phyloP scores from a whole-genome alignment of 768 basidiomycete genomes.

The Tylopilus rubrobrunneus region DNA sequence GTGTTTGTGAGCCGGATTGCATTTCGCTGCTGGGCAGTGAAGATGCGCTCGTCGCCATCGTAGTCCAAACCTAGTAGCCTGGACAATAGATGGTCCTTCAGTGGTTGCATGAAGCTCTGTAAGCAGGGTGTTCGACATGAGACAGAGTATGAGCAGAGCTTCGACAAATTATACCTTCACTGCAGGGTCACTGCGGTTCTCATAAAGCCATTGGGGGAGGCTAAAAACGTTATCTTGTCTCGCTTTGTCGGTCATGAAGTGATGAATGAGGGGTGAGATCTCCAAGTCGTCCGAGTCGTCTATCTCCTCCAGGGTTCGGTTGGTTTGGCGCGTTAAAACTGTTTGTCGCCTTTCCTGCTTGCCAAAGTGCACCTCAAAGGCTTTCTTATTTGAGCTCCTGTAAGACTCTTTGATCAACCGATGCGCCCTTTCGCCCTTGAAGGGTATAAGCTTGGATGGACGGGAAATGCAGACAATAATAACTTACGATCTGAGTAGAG shows the following conservation, averaged over 20 bases:
- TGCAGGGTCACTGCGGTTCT: conserved; percentile 13
- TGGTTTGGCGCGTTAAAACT: no score
- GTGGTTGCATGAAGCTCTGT: background rate
- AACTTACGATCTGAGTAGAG: no score
- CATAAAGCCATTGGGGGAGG: background rate
- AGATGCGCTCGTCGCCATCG: conserved; percentile 6
- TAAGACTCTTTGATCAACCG: conserved; percentile 25
- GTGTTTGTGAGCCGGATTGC: background rate
- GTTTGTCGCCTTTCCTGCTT: conserved; percentile 6
- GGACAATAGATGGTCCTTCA: background rate
- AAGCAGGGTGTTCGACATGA: no score
- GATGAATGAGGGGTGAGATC: background rate
- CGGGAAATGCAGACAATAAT: no score
- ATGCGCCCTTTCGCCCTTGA: background rate
- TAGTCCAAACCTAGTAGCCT: background rate
- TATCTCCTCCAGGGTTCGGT: no score
- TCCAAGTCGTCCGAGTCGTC: no score
- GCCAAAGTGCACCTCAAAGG: background rate
- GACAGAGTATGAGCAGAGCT: no score
- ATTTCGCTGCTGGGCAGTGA: conserved; percentile 5
- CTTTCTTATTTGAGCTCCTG: conserved; percentile 20
- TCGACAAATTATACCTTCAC: background rate
- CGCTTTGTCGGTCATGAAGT: background rate
- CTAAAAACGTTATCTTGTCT: background rate
- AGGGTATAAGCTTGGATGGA: no score